Base-by-base conservation (phyloP, 176 grass and related monocot genomes). In the Aegilops umbellulata region DNA sequence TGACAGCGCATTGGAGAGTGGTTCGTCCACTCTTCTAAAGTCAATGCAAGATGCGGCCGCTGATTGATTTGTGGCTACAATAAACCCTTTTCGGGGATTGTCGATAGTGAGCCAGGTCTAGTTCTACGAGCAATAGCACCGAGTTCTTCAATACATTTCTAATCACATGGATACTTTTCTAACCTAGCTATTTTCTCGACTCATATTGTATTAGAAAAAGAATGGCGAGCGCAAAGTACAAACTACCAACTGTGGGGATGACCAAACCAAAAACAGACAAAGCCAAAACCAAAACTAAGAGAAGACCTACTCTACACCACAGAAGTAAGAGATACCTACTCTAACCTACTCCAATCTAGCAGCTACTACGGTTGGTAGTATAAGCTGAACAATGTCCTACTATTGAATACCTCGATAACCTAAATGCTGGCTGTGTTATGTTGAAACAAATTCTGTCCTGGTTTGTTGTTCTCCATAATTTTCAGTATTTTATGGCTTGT, bases 401-500 rank as follows among this genome's bases (percentile, higher is more conserved):
- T 34, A 64, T 65, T 65, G 38, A 46, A 51, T 34, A 6, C 34
- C 26, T 34, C 20, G 39, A 67, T 81, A 49, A 51, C 26, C 44
- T 27, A 32, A 67, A 68, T 70, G 46, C 10, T 0, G 2, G 13
- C 63, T 55, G 12, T 47, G 26, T 36, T 55, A 69, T 53, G 14
- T 69, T 80, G 38, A 66, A 80, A 65, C 25, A 32, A 32, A 26
- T 70, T 47, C 12, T 11, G 24, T 57, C 23, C 23, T 53, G 35
- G 17, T 84, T 64, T 83, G 65, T 61, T 83, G 35, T 22, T 61
- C 6, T 53, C 31, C 16, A 38, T 71, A 31, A 63, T 62, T 82
- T 69, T 78, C 27, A 80, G 58, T 41, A 73, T 76, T 76, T 69
- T 60, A 65, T 65, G 44, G 12, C 30, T 85, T 36, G 29, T 82